These are phyloP conservation scores for Ceratocystis alfenasii DNA, from an alignment of 2,329 filamentous ascomycete species.

Conservation along the genomic window DNA sequence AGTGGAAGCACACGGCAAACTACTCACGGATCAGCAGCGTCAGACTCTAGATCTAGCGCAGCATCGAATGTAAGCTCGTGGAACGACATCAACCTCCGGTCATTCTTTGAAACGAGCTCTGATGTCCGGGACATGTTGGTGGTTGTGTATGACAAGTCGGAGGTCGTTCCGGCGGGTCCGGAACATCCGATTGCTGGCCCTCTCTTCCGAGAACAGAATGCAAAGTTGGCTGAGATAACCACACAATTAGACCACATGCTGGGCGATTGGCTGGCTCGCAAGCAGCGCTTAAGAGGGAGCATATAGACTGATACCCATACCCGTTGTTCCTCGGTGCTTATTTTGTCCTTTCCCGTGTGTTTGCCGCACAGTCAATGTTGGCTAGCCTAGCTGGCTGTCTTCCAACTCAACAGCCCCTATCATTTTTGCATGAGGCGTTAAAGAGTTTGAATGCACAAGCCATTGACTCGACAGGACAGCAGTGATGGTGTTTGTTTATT, in stretches of 20 bases:
- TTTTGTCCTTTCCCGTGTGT: background rate
- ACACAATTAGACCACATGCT: slow-evolving; percentile 80
- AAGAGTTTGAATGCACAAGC: background rate
- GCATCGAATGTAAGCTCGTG: slow-evolving; percentile 49
- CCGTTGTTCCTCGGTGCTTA: background rate
- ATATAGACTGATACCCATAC: slow-evolving; percentile 28
- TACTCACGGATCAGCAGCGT: slow-evolving; percentile 40
- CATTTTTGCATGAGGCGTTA: background rate
- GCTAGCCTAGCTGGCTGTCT: background rate
- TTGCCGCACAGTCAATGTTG: background rate
- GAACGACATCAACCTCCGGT: slow-evolving; percentile 75
- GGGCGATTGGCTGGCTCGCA: slow-evolving; percentile 63
- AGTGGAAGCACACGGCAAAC: slow-evolving; percentile 33
- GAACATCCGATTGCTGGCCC: slow-evolving; percentile 74
- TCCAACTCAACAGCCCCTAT: background rate
- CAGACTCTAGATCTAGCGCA: slow-evolving; percentile 19
- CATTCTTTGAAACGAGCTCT: slow-evolving; percentile 70
- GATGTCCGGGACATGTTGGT: slow-evolving; percentile 83
- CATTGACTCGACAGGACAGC: slow-evolving; percentile 6
- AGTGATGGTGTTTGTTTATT: slow-evolving; percentile 8
- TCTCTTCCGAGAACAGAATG: slow-evolving; percentile 78
- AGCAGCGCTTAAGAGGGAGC: slow-evolving; percentile 48
- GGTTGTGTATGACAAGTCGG: slow-evolving; percentile 84
- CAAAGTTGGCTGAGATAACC: slow-evolving; percentile 74
- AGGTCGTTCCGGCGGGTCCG: slow-evolving; percentile 63